Evolutionary conservation across 352 stramenopile species (phyloP).

Genomic region (Phytophthora rubi): DNA sequence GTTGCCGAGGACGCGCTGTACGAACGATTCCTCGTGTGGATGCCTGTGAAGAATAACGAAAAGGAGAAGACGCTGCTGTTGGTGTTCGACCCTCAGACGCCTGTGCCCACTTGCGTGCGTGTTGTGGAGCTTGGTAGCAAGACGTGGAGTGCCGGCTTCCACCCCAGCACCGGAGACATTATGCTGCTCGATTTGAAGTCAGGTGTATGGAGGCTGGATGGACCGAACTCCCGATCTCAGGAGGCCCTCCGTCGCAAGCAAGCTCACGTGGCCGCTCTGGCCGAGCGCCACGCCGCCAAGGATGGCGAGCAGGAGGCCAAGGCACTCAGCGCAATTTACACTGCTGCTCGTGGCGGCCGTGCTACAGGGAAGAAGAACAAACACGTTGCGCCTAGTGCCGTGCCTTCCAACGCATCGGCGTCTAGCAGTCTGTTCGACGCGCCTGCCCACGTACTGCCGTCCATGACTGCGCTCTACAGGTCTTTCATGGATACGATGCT

Average conservation of each 20-base stretch:
- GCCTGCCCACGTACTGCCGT: slow-evolving; percentile 81
- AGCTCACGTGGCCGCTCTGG: slow-evolving; percentile 29
- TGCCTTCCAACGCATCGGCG: slow-evolving; percentile 21
- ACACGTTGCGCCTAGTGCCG: slow-evolving; percentile 24
- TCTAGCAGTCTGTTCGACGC: slow-evolving; percentile 73
- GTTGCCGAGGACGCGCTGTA: slow-evolving; percentile 43
- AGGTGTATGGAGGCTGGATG: slow-evolving; percentile 68
- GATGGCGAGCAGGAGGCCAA: slow-evolving; percentile 44
- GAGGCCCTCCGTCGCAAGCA: slow-evolving; percentile 50
- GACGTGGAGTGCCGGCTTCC: slow-evolving; percentile 65
- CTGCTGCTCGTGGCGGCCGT: slow-evolving; percentile 30
- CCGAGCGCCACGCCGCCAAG: slow-evolving; percentile 20
- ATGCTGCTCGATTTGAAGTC: slow-evolving; percentile 60
- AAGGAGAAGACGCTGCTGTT: slow-evolving; percentile 53
- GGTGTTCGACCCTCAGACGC: slow-evolving; percentile 53
- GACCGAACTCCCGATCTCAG: slow-evolving; percentile 46
- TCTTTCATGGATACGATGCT: slow-evolving; percentile 91
- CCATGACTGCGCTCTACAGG: slow-evolving; percentile 82
- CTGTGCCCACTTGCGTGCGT: slow-evolving; percentile 58
- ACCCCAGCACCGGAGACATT: slow-evolving; percentile 66
- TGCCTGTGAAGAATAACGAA: slow-evolving; percentile 31
- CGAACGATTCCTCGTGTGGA: slow-evolving; percentile 62
- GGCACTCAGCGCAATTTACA: slow-evolving; percentile 55
- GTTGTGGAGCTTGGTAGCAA: slow-evolving; percentile 39
- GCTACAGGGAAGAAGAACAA: slow-evolving; percentile 32